Percentiles rank a stretch among this genome's conserved stretches.
phyloP scores from a whole-genome alignment of 108 stramenopile genomes.

The Cyclotella cryptica region DNA sequence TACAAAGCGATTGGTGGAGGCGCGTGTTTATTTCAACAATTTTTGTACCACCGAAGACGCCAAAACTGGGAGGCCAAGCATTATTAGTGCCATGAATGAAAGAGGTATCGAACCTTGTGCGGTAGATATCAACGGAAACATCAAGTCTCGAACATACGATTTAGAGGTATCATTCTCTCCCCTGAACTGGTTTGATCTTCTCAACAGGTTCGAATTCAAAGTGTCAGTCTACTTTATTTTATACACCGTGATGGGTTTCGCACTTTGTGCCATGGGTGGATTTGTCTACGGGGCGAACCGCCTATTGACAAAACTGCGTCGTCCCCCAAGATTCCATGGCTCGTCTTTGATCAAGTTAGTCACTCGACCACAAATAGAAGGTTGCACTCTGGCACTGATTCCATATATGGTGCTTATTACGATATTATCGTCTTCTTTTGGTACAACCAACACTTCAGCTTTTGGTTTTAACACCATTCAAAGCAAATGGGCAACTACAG shows the following conservation, averaged over 20 bases:
- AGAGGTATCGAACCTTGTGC: conserved; percentile 62
- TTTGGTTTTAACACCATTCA: conserved; percentile 63
- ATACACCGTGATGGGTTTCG: conserved; percentile 70
- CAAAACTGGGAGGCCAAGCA: conserved; percentile 54
- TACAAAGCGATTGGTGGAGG: conserved; percentile 74
- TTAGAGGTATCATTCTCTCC: conserved; percentile 73
- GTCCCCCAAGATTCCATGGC: conserved; percentile 81
- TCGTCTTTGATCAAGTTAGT: conserved; percentile 62
- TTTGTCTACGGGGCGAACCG: conserved; percentile 78
- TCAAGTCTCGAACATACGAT: conserved; percentile 65
- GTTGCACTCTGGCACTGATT: conserved; percentile 63
- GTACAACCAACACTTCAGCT: conserved; percentile 22
- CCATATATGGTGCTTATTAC: conserved; percentile 59
- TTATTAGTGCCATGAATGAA: conserved; percentile 53
- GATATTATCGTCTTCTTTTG: conserved; percentile 62
- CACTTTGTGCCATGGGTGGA: conserved; percentile 56
- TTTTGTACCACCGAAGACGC: conserved; percentile 68
- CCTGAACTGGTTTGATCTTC: conserved; percentile 77
- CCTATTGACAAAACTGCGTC: conserved; percentile 76
- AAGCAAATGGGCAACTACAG: conserved; percentile 59
- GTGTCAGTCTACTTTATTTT: conserved; percentile 73
- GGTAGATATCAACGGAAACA: conserved; percentile 67
- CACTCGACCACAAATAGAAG: conserved; percentile 66
- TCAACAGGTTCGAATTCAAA: conserved; percentile 83
- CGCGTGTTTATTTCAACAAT: conserved; percentile 60